These are phyloP conservation scores for Geosmithia flava DNA, from an alignment of 2,329 filamentous ascomycete genomes.

Conservation along the genomic window DNA sequence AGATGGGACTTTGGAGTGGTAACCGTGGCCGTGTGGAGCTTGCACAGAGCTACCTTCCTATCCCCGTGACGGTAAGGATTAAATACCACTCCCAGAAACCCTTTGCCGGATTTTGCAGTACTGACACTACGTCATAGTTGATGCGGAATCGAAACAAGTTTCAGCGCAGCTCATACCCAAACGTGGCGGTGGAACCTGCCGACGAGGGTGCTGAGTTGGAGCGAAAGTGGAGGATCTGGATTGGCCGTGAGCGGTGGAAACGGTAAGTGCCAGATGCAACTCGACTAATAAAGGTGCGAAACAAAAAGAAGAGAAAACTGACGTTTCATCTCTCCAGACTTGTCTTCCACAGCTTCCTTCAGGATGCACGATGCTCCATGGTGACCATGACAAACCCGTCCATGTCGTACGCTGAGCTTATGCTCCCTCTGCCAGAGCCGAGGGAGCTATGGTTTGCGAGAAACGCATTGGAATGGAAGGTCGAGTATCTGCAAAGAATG, in stretches of 20 bases:
- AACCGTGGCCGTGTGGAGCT: constrained; percentile 44
- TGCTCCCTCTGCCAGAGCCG: constrained; percentile 50
- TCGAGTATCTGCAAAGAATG: constrained; percentile 34
- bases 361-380: constrained; percentile 57
- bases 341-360: constrained; percentile 50
- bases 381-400: constrained; percentile 50
- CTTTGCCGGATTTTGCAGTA: neutral
- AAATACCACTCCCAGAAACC: neutral
- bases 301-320: neutral
- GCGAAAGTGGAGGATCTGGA: constrained; percentile 54
- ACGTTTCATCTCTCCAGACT: constrained; percentile 27
- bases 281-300: neutral
- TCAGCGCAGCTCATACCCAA: constrained; percentile 38
- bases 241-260: constrained; percentile 53
- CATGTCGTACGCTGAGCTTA: constrained; percentile 58
- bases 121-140: constrained; percentile 22
- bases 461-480: constrained; percentile 52
- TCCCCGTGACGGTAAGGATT: constrained; percentile 29
- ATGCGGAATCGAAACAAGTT: constrained; percentile 47
- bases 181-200: constrained; percentile 33
- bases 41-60: constrained; percentile 34
- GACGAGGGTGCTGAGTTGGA: constrained; percentile 46
- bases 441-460: constrained; percentile 54
- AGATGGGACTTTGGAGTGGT: constrained; percentile 41
- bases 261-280: constrained; percentile 22